Evolutionary conservation across 176 grass and related monocot species (phyloP), one percentile per base, ranked within the genome.

Genomic region (Zizania latifolia): DNA sequence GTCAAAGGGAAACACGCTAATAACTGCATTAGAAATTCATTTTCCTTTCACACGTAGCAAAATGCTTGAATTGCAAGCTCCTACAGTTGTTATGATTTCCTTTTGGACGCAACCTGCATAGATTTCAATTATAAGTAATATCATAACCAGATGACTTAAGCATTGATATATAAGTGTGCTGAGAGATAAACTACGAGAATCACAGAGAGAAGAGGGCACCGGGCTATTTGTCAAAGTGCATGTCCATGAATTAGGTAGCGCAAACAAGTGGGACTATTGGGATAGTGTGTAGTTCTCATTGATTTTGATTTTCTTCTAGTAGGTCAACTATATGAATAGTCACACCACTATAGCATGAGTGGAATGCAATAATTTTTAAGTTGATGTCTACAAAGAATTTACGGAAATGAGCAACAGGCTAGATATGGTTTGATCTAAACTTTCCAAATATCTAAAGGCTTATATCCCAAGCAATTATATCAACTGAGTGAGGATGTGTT

Each of bases 291-390:
- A 78, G 70, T 78, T 67, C n/a, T 46, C 55, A 45, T 74, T 81
- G 73, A 76, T 86, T 83, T 86, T 85, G 11, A 79, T 87, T 91
- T 86, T 95, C 57, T 85, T 77, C 55, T 95, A 65, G 59, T 84
- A 91, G 89, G 92, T 95, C 89, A 95, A 91, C 89, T 82, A 61
- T 39, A 77, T 83, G 82, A 89, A 89, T 87, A 89, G 89, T 89
- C 72, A 61, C 83, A 86, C 80, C 92, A 91, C 86, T 79, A 91
- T 78, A 81, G 48, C 60, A 67, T 66, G 30, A 83, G 83, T 86
- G 84, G 55, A 13, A 68, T 40, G 81, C 68, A 89, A 89, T 89
- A 69, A 86, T 91, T 89, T 40, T 56, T 75, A 59, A 51, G 76
- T 78, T 94, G 71, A 84, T 70, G 31, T 58, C 46, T 75, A 78